Conservation (phyloP, 2,329 filamentous ascomycete genomes). For the Claviceps quebecensis region DNA sequence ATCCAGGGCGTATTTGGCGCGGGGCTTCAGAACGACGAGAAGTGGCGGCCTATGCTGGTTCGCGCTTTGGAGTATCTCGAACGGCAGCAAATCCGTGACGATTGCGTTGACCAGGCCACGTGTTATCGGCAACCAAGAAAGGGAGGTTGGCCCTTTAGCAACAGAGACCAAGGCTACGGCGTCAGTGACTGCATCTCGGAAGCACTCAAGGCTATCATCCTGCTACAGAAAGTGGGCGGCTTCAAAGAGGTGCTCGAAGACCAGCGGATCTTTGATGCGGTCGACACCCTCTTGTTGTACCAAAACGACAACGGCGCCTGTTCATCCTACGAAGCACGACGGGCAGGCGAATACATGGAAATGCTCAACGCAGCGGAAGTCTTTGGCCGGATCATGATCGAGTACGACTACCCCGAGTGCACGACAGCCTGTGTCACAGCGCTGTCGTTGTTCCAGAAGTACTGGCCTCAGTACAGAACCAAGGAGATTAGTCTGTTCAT, state of each 20-base stretch:
- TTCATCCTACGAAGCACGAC: constrained; percentile 75
- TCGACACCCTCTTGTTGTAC: constrained; percentile 83
- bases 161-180: constrained; percentile 79
- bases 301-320: constrained; percentile 79
- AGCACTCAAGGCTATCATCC: constrained; percentile 71
- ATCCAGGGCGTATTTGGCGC: constrained; percentile 65
- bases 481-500: constrained; percentile 65
- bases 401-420: constrained; percentile 96
- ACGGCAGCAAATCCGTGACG: constrained; percentile 76
- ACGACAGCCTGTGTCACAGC: constrained; percentile 90
- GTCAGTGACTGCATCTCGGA: constrained; percentile 93
- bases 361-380: constrained; percentile 90
- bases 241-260: constrained; percentile 65
- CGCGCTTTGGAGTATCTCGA: constrained; percentile 80
- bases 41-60: constrained; percentile 70
- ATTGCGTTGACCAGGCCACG: constrained; percentile 59
- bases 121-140: constrained; percentile 87
- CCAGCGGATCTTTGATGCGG: constrained; percentile 67
- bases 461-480: constrained; percentile 68
- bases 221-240: constrained; percentile 64
- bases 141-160: constrained; percentile 94
- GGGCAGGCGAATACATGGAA: constrained; percentile 67
- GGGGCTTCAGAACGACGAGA: constrained; percentile 60
- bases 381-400: constrained; percentile 94
- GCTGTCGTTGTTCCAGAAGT: constrained; percentile 63